Evolutionary conservation across 352 stramenopile species (phyloP), one percentile per base, ranked within the genome.

Genomic region (Pythium rishiriense): DNA sequence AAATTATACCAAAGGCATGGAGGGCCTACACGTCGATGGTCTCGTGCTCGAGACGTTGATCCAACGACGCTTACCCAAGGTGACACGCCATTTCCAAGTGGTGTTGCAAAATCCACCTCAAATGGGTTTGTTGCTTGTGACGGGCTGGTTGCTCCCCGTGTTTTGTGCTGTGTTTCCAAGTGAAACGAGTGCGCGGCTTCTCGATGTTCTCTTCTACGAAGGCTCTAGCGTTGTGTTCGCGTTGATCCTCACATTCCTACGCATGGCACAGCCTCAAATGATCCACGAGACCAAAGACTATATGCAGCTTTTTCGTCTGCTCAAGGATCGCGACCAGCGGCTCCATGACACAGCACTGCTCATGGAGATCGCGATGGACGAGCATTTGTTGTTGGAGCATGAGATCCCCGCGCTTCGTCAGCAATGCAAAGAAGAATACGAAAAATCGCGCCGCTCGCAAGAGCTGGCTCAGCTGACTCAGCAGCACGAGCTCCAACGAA

Each of bases 1-100:
- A 17, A 87, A 87, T 58, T 91, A 85, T 62, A 78, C 70, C 0
- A 75, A 76, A n/a, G 82, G 82, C 22, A 91, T 91, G 82, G 68
- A 68, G 0, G 82, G 80, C 0, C 66, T 91, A 11, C 80, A 87
- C 10, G 50, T 84, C 11, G 82, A 91, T 45, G 80, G 75, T 5
- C 46, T 70, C 15, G 77, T 91, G 21, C 68, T 91, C 2, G 78
- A 91, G 35, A 64, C 49, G 33, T 70, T 91, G 10, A 42, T 91
- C 12, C 66, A 65, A 10, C 68, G 51, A 42, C 64, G 82, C 9
- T 59, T 88, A 19, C 82, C 80, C 1, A 89, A 88, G 41, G 31
- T 91, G 5, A 62, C 75, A 24, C 78, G 75, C 1, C 81, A 91
- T 47, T 79, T 91, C 47, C 68, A 87, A 64, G 39, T 73, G 39